These are phyloP conservation scores for Aspergillus glaucus DNA, from an alignment of 2,329 filamentous ascomycete genomes.

Conservation along the genomic window DNA sequence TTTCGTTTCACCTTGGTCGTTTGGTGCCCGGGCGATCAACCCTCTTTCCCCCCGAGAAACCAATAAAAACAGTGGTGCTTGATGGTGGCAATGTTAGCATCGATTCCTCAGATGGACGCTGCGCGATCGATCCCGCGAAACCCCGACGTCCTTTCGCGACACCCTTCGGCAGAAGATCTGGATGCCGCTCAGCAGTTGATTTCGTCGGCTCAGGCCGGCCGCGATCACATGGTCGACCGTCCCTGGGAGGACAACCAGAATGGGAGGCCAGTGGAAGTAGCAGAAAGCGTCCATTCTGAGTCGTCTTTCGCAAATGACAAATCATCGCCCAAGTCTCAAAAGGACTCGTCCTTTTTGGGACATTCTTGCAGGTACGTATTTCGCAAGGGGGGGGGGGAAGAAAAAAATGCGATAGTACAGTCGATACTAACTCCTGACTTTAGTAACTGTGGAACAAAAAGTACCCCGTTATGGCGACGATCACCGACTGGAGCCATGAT, in stretches of 20 bases:
- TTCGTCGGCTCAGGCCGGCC: conserved; percentile 40
- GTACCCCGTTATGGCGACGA: conserved; percentile 88
- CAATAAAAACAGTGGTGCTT: background rate
- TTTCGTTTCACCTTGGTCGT: background rate
- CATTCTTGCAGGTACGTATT: conserved; percentile 36
- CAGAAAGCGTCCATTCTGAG: background rate
- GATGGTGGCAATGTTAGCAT: conserved; percentile 29
- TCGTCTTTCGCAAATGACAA: conserved; percentile 11
- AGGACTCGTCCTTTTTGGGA: conserved; percentile 34
- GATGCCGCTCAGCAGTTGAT: conserved; percentile 44
- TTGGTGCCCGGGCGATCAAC: background rate
- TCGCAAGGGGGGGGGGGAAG: background rate
- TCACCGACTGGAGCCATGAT: conserved; percentile 91
- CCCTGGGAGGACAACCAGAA: conserved; percentile 14
- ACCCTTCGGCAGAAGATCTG: conserved; percentile 42
- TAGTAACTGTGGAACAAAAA: conserved; percentile 92
- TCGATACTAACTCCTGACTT: conserved; percentile 5
- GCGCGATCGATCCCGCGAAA: conserved; percentile 26
- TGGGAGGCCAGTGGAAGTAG: background rate
- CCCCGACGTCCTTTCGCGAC: conserved; percentile 29
- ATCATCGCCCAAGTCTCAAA: conserved; percentile 30
- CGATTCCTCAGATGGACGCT: conserved; percentile 32
- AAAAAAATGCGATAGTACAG: no score
- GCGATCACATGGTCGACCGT: conserved; percentile 28
- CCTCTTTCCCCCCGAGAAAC: background rate